Conservation (phyloP, 441 rosid genomes). For the Rhodomyrtus psidioides region DNA sequence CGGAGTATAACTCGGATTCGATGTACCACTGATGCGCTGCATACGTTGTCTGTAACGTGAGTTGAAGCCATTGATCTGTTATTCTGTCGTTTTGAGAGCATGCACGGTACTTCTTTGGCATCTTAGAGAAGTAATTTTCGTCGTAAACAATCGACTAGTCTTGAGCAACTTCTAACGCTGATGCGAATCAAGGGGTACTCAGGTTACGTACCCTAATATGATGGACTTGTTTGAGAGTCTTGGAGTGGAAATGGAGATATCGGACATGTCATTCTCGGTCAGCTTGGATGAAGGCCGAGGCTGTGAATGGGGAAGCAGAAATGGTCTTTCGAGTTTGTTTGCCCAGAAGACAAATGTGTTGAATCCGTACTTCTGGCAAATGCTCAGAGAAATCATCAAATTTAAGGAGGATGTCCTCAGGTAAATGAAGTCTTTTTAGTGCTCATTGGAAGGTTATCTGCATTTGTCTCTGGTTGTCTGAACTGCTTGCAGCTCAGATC, state of each 20-base stretch:
- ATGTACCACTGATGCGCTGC: background rate
- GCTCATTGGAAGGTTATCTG: background rate
- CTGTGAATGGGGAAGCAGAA: conserved; percentile 92
- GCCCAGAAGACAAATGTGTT: conserved; percentile 61
- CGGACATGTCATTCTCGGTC: conserved; percentile 86
- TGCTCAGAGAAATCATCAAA: conserved; percentile 65
- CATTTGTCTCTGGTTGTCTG: background rate
- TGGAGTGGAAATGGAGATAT: conserved; percentile 78
- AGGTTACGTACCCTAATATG: conserved; percentile 92
- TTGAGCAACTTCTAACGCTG: no score
- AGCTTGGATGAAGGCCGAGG: conserved; percentile 75
- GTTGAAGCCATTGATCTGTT: background rate
- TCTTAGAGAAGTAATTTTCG: background rate
- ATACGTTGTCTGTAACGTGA: accelerated
- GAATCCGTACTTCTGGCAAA: conserved; percentile 79
- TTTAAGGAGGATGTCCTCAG: conserved; percentile 63
- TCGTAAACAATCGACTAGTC: background rate
- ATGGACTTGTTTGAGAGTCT: conserved; percentile 79
- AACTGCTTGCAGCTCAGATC: background rate
- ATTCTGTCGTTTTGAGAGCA: background rate
- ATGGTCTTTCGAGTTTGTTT: conserved; percentile 66
- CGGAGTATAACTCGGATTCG: no score
- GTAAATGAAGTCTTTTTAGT: conserved; percentile 1
- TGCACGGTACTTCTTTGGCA: background rate
- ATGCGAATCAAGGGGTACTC: background rate